phyloP scores from a whole-genome alignment of 441 rosid species.

The Populus trichocarpa region DNA sequence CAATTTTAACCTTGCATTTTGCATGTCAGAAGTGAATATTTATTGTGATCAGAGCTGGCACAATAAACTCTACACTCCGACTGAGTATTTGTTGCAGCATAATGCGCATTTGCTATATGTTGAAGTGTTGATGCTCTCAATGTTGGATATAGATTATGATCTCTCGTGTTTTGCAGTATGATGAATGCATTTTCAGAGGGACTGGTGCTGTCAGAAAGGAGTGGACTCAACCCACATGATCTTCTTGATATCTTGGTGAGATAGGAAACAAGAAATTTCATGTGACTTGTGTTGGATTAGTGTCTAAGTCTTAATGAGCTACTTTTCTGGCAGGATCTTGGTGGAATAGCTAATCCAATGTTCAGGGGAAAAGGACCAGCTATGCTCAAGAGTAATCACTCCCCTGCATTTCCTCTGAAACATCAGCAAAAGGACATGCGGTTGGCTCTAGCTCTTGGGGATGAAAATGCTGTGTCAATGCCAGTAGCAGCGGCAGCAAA shows the following conservation, averaged over 20 bases:
- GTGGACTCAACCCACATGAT: slow-evolving; percentile 67
- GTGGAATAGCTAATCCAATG: slow-evolving; percentile 78
- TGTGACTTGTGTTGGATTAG: background rate
- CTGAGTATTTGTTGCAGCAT: background rate
- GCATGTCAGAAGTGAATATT: background rate
- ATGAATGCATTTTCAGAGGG: slow-evolving; percentile 95
- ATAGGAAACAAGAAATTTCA: slow-evolving; percentile 6
- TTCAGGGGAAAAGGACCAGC: slow-evolving; percentile 79
- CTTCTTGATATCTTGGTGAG: slow-evolving; percentile 81
- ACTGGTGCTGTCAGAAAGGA: slow-evolving; percentile 72
- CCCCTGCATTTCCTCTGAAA: slow-evolving; percentile 87
- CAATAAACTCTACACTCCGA: background rate
- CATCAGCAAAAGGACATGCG: slow-evolving; percentile 98
- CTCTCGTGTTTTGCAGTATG: slow-evolving; percentile 43
- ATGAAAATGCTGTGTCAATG: slow-evolving; percentile 83
- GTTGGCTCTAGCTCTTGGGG: slow-evolving; percentile 95
- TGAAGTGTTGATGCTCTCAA: background rate
- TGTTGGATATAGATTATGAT: background rate
- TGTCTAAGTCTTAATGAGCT: slow-evolving; percentile 8
- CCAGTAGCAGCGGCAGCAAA: slow-evolving; percentile 91
- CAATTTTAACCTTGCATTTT: background rate
- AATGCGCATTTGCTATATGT: background rate
- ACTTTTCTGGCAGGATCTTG: slow-evolving; percentile 57
- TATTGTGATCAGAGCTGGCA: background rate
- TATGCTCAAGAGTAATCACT: slow-evolving; percentile 59